phyloP scores from a whole-genome alignment of 768 basidiomycete genomes.

The Sistotremastrum suecicum region DNA sequence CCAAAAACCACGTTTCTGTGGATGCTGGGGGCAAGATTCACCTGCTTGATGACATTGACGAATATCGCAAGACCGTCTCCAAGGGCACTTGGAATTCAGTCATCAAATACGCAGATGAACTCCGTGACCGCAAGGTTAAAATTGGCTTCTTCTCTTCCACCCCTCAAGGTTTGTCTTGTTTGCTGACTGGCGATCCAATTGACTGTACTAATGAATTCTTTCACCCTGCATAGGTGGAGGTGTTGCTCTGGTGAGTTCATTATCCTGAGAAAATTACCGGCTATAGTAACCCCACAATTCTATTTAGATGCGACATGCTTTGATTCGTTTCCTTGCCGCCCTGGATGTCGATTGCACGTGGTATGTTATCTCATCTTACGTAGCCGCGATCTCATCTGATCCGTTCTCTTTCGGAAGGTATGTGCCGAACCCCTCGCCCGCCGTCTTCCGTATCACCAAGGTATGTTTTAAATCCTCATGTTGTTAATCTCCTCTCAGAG shows the following conservation, averaged over 20 bases:
- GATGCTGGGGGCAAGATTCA: slow-evolving; percentile 81
- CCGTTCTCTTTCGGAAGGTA: slow-evolving; percentile 35
- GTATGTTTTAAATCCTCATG: background rate
- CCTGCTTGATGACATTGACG: slow-evolving; percentile 69
- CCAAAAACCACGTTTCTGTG: slow-evolving; percentile 78
- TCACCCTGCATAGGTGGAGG: slow-evolving; percentile 34
- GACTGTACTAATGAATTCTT: no score
- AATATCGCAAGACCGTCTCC: slow-evolving; percentile 61
- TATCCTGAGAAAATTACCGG: slow-evolving; percentile 5
- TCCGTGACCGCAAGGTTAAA: slow-evolving; percentile 76
- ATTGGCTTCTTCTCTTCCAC: slow-evolving; percentile 94
- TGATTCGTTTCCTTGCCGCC: slow-evolving; percentile 71
- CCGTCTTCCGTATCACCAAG: slow-evolving; percentile 84
- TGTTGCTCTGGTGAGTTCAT: slow-evolving; percentile 67
- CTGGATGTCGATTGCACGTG: slow-evolving; percentile 75
- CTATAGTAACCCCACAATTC: slow-evolving; percentile 1
- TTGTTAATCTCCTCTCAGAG: slow-evolving; percentile 3
- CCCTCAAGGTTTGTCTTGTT: slow-evolving; percentile 47
- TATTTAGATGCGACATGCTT: slow-evolving; percentile 77
- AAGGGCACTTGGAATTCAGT: slow-evolving; percentile 71
- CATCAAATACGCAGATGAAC: slow-evolving; percentile 66
- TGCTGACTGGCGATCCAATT: no score
- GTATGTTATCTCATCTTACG: slow-evolving; percentile 31
- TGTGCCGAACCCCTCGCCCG: slow-evolving; percentile 78
- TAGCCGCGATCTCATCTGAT: background rate